Evolutionary conservation across 2,329 filamentous ascomycete genomes (phyloP).

Genomic region (Pseudogymnoascus sp.): DNA sequence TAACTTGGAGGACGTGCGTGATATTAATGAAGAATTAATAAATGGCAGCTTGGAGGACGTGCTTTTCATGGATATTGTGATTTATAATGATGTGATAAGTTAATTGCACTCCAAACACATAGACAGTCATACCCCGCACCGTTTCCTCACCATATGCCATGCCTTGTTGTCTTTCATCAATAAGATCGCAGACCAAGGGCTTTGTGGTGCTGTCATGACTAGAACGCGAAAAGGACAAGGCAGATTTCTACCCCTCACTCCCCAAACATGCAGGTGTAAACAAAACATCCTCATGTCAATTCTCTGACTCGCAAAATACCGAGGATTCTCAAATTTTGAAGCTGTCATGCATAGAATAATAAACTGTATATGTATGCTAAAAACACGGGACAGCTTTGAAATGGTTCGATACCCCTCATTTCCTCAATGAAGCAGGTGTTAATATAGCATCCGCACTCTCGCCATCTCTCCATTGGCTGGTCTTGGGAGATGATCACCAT

Average conservation of each 20-base stretch:
- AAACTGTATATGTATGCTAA: neutral
- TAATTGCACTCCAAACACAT: neutral
- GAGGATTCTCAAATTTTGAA: neutral
- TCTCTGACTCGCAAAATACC: neutral
- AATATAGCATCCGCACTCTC: neutral
- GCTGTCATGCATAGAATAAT: neutral
- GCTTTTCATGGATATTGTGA: neutral
- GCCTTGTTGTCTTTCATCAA: neutral
- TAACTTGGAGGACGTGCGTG: neutral
- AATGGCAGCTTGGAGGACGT: neutral
- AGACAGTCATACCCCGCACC: neutral
- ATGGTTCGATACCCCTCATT: neutral
- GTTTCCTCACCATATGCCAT: neutral
- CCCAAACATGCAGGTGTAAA: neutral
- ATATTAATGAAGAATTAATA: neutral
- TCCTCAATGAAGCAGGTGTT: slow-evolving; percentile 3
- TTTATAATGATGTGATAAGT: neutral
- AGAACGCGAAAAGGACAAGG: neutral
- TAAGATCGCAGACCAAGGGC: neutral
- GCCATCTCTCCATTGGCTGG: neutral
- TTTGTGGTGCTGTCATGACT: neutral
- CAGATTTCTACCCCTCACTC: neutral
- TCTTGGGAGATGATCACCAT: neutral
- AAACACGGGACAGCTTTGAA: neutral
- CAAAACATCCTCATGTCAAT: neutral